phyloP scores from a whole-genome alignment of 2,329 filamentous ascomycete species.

The Fusarium sp. region DNA sequence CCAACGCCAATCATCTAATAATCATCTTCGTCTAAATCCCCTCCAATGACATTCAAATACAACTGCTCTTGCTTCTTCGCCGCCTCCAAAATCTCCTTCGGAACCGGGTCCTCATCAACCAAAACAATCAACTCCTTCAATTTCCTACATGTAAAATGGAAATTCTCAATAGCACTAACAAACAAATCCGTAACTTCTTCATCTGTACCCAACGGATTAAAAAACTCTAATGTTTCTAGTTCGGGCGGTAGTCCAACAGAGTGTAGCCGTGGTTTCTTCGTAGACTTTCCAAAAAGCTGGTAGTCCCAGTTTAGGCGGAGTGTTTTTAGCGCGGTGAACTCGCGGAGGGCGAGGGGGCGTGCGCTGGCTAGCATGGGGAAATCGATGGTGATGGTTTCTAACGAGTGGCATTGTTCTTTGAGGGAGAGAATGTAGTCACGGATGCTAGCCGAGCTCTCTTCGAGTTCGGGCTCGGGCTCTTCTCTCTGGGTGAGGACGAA shows the following conservation, averaged over 20 bases:
- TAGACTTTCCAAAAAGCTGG: slow-evolving; percentile 57
- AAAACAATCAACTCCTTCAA: slow-evolving; percentile 51
- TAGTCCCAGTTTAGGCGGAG: slow-evolving; percentile 58
- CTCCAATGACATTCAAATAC: slow-evolving; percentile 47
- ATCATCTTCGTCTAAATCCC: slow-evolving; percentile 6
- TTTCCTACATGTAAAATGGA: slow-evolving; percentile 49
- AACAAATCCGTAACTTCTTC: slow-evolving; percentile 58
- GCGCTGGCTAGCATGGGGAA: slow-evolving; percentile 51
- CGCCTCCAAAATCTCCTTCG: slow-evolving; percentile 47
- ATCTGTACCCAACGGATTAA: slow-evolving; percentile 56
- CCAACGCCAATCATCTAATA: not conserved
- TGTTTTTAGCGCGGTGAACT: slow-evolving; percentile 53
- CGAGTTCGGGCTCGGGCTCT: slow-evolving; percentile 52
- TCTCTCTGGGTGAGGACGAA: slow-evolving; percentile 58
- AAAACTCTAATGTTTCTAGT: slow-evolving; percentile 57
- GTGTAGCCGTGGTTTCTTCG: slow-evolving; percentile 55
- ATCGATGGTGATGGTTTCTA: slow-evolving; percentile 57
- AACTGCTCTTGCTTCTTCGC: slow-evolving; percentile 47
- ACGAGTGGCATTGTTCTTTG: slow-evolving; percentile 51
- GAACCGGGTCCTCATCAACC: slow-evolving; percentile 47
- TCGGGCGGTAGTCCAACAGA: slow-evolving; percentile 58
- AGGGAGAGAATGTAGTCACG: slow-evolving; percentile 58
- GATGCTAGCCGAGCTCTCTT: slow-evolving; percentile 58
- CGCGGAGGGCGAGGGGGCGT: slow-evolving; percentile 54
- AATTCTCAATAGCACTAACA: slow-evolving; percentile 52